Evolutionary conservation across 768 basidiomycete genomes (phyloP).

Genomic region (Kwoniella europaea): DNA sequence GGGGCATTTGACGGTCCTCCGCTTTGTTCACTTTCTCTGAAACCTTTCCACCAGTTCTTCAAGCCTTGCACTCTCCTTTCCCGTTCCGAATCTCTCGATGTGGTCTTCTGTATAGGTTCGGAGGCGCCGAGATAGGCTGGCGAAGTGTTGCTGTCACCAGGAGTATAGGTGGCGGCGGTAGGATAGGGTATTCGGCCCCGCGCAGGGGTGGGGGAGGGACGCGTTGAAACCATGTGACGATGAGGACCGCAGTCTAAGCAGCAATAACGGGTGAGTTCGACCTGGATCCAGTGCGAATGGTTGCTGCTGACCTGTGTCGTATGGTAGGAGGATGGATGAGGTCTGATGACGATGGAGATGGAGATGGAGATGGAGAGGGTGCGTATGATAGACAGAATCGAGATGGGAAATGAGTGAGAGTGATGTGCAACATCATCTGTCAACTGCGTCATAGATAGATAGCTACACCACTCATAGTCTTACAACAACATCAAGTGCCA

Average conservation of each 20-base stretch:
- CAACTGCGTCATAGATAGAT: slow-evolving; percentile 2
- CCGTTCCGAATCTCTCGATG: slow-evolving; percentile 36
- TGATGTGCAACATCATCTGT: neutral
- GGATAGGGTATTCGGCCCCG: slow-evolving; percentile 48
- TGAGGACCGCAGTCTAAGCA: neutral
- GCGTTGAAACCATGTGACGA: slow-evolving; percentile 43
- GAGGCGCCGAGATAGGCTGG: slow-evolving; percentile 33
- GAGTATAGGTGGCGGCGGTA: slow-evolving; percentile 40
- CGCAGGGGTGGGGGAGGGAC: slow-evolving; percentile 43
- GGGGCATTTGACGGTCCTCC: neutral
- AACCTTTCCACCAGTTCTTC: slow-evolving; percentile 55
- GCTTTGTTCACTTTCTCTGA: slow-evolving; percentile 20
- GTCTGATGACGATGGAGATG: too few species aligned
- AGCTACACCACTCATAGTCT: too few species aligned
- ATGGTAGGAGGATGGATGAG: too few species aligned
- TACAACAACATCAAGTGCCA: neutral
- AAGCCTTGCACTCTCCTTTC: slow-evolving; percentile 38
- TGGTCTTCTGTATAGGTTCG: slow-evolving; percentile 32
- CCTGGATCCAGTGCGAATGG: too few species aligned
- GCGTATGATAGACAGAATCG: neutral
- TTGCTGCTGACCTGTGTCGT: too few species aligned
- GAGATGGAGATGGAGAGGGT: too few species aligned
- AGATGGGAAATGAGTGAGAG: neutral
- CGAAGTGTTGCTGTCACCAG: slow-evolving; percentile 42
- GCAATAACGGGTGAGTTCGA: neutral